Conservation (phyloP, 805 yeast genomes). For the Blastobotrys attinorum region DNA sequence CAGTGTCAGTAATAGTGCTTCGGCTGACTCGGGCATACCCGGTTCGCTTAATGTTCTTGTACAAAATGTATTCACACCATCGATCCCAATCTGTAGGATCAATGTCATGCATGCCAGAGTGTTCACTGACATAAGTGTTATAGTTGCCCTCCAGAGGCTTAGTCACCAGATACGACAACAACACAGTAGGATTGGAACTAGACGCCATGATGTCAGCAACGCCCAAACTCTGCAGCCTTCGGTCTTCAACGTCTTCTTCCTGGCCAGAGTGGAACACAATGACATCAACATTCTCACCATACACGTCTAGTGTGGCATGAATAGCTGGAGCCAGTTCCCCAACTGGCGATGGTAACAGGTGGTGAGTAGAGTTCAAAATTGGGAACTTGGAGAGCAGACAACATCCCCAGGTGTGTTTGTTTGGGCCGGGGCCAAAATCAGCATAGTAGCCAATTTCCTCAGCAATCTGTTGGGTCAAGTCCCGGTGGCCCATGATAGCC, state of each 20-base stretch:
- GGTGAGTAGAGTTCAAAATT: conserved; percentile 81
- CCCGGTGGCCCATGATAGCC: conserved; percentile 91
- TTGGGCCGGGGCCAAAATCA: conserved; percentile 97
- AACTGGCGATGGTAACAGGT: conserved; percentile 89
- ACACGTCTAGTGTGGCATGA: conserved; percentile 88
- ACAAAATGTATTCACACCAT: conserved; percentile 96
- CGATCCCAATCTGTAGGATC: conserved; percentile 93
- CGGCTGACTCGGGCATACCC: conserved; percentile 94
- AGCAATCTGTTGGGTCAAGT: conserved; percentile 81
- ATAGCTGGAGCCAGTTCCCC: conserved; percentile 98
- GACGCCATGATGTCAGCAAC: conserved; percentile 75
- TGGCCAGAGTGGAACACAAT: conserved; percentile 98
- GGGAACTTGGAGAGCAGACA: conserved; percentile 92
- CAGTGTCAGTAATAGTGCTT: conserved; percentile 93
- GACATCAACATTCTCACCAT: conserved; percentile 80
- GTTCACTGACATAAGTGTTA: conserved; percentile 78
- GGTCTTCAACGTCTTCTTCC: conserved; percentile 93
- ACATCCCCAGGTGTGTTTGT: conserved; percentile 97
- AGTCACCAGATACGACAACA: conserved; percentile 86
- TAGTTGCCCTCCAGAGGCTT: conserved; percentile 84
- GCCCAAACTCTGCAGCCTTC: conserved; percentile 74
- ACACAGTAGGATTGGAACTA: conserved; percentile 69
- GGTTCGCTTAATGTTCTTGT: conserved; percentile 74
- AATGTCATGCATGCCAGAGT: conserved; percentile 84
- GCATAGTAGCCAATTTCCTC: conserved; percentile 92